Conservation (phyloP, 2,329 filamentous ascomycete species). For the Trichoderma pleuroti region DNA sequence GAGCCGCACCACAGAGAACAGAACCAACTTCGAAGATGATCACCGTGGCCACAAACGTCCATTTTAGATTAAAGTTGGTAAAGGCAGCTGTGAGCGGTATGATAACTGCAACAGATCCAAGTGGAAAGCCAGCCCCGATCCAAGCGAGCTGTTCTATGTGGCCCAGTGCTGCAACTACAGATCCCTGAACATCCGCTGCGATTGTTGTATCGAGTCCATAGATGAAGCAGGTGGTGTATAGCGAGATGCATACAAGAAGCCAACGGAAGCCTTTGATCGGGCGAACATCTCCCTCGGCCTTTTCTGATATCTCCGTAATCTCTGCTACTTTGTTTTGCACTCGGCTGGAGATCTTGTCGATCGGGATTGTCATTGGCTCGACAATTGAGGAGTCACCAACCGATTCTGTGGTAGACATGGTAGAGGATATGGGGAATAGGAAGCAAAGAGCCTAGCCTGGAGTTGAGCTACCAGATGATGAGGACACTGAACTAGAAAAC, state of each 20-base stretch:
- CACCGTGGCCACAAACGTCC: neutral
- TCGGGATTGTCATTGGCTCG: neutral
- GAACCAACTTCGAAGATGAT: conserved; percentile 29
- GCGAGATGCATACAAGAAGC: neutral
- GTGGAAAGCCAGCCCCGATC: neutral
- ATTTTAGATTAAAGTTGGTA: neutral
- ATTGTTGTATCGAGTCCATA: neutral
- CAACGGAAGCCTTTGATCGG: neutral
- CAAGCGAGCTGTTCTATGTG: neutral
- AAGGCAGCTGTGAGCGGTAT: neutral
- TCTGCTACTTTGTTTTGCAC: neutral
- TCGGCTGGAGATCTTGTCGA: neutral
- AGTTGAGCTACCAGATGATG: neutral
- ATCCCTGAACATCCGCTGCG: neutral
- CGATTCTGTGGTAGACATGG: neutral
- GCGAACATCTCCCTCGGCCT: neutral
- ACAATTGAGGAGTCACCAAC: neutral
- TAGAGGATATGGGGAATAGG: neutral
- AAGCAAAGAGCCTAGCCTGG: neutral
- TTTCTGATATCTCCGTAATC: neutral
- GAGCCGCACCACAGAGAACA: conserved; percentile 41
- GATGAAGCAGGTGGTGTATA: neutral
- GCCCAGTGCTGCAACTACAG: neutral
- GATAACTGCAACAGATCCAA: neutral
- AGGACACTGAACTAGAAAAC: neutral